Evolutionary conservation across 768 basidiomycete species (phyloP).

Genomic region (Amanita molliuscula): DNA sequence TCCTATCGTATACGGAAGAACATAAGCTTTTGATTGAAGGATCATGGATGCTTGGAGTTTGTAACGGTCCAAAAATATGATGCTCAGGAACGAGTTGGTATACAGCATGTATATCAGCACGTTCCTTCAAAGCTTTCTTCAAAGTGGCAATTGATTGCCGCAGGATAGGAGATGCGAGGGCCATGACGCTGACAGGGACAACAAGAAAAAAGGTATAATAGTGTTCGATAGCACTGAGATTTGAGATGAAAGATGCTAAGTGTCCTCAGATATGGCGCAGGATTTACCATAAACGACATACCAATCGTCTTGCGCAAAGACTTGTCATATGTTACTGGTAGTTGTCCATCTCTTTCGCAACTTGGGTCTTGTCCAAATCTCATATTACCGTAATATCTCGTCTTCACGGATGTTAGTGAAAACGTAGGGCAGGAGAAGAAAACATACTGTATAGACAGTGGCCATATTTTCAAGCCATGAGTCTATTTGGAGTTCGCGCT

Average conservation of each 20-base stretch:
- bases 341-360: slow-evolving; percentile 44
- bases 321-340: slow-evolving; percentile 53
- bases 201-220: slow-evolving; percentile 62
- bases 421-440: slow-evolving; percentile 1
- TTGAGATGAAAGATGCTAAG: slow-evolving; percentile 40
- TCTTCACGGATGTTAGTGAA: slow-evolving; percentile 27
- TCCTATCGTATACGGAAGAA: slow-evolving; percentile 62
- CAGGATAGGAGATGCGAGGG: slow-evolving; percentile 54
- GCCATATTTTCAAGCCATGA: slow-evolving; percentile 50
- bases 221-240: slow-evolving; percentile 24
- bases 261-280: slow-evolving; percentile 3
- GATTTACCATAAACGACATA: slow-evolving; percentile 15
- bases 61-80: slow-evolving; percentile 37
- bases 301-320: slow-evolving; percentile 61
- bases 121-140: slow-evolving; percentile 42
- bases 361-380: slow-evolving; percentile 36
- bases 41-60: slow-evolving; percentile 29
- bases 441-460: slow-evolving; percentile 47
- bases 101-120: slow-evolving; percentile 40
- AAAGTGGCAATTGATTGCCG: slow-evolving; percentile 58
- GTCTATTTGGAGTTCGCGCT: slow-evolving; percentile 37
- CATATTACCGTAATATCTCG: slow-evolving; percentile 51
- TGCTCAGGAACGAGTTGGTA: slow-evolving; percentile 71
- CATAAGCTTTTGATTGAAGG: slow-evolving; percentile 41
- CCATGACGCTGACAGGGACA: slow-evolving; percentile 48